Base-by-base conservation (phyloP, 805 yeast species). In the Yamadazyma philogaea region DNA sequence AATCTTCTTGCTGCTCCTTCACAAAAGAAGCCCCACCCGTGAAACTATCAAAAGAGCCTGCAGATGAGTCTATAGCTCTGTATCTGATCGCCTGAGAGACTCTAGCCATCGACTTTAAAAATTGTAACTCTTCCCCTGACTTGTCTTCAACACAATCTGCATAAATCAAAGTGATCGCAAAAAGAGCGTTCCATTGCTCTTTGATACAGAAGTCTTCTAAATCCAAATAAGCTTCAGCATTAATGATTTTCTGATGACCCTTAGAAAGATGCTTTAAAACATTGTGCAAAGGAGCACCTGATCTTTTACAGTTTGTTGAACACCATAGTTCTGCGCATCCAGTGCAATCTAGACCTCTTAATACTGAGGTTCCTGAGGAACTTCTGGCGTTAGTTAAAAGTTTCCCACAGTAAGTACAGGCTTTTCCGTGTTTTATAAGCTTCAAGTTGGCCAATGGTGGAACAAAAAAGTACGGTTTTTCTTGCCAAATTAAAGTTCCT, bases 241-340 rank as follows among this genome's bases (percentile, higher is more conserved):
- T 63, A 30, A 79, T 63, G n/a, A 50, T 45, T 28, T 67, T 70
- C 39, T 67, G 52, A n/a, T 64, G 63, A 27, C 60, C 60, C 28
- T 51, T 51, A 7, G 70, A 55, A 40, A 66, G 67, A 56, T 87
- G 95, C 56, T 81, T 80, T 42, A 82, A 66, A 2, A 70, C 59
- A 1, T 64, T 62, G 57, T 87, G 95, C 18, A 63, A 32, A 7
- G 75, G 57, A 12, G 60, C 53, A 52, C 82, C 82, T 16, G 49
- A 48, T 44, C 71, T 74, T 53, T 81, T 79, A 65, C 96, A 87
- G 7, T 57, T 59, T 37, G 63, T 67, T 6, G 81, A 73, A 60
- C 95, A 87, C 91, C 93, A 87, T 37, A 80, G 65, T 39, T 79
- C 84, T 6, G 72, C 59, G 51, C 91, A 84, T 12, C 72, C 70